phyloP scores from a whole-genome alignment of 345 rosid species.

The Camelina sativa region DNA sequence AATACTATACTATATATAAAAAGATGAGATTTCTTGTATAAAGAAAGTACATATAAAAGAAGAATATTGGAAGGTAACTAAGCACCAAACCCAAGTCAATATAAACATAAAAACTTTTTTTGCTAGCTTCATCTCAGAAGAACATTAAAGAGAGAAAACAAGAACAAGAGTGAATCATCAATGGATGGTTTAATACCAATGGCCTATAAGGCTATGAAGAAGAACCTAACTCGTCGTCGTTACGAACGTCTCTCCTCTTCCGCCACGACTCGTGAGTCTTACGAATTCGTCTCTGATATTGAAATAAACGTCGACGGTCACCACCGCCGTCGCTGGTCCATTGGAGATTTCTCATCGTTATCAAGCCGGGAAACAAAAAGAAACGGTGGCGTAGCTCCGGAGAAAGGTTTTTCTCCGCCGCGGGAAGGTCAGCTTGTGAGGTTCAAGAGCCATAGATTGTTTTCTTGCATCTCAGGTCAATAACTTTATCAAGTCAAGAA shows the following conservation, averaged over 20 bases:
- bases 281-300: constrained; percentile 36
- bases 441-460: constrained; percentile 69
- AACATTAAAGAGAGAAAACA: not conserved
- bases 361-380: constrained; percentile 36
- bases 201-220: constrained; percentile 71
- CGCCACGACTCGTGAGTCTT: constrained; percentile 41
- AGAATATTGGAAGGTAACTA: constrained; percentile 36
- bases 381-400: constrained; percentile 16
- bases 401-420: constrained; percentile 32
- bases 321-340: constrained; percentile 59
- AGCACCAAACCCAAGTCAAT: constrained; percentile 21
- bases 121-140: constrained; percentile 19
- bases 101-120: constrained; percentile 16
- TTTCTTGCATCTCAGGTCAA: constrained; percentile 56
- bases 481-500: constrained; percentile 26
- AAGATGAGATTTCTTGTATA: constrained; percentile 17
- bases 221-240: constrained; percentile 58
- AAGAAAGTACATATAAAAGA: constrained; percentile 25
- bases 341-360: constrained; percentile 52
- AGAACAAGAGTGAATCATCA: not conserved
- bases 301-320: constrained; percentile 29
- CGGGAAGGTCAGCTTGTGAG: constrained; percentile 52
- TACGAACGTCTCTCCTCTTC: constrained; percentile 76
- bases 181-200: constrained; percentile 92
- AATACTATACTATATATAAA: not conserved